Evolutionary conservation across 2,329 filamentous ascomycete species (phyloP).

Genomic region (Diplodia mutila): DNA sequence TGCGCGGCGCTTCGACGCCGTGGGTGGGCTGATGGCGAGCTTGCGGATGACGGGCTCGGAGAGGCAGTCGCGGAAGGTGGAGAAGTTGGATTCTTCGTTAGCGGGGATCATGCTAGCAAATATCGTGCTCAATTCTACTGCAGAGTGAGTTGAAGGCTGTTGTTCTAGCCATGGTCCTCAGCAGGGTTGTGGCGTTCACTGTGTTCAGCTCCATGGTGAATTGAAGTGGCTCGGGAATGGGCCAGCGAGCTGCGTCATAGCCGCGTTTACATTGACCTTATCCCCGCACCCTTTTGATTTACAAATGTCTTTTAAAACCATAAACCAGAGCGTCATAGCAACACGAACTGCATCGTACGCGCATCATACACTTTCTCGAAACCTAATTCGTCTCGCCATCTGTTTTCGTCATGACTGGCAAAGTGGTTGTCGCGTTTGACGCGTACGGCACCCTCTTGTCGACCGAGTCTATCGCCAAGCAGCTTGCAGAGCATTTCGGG

Average conservation of each 20-base stretch:
- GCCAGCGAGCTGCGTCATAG: slow-evolving; percentile 15
- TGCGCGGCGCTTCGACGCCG: slow-evolving; percentile 50
- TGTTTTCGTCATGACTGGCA: slow-evolving; percentile 53
- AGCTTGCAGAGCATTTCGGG: slow-evolving; percentile 62
- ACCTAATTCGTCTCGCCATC: not conserved
- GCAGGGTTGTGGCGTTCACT: not conserved
- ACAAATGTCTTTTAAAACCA: not conserved
- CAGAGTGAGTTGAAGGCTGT: not conserved
- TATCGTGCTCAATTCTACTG: not conserved
- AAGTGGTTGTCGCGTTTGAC: slow-evolving; percentile 69
- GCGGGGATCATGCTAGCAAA: slow-evolving; percentile 12
- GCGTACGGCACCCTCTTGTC: slow-evolving; percentile 76
- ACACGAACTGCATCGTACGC: too few relatives aligned
- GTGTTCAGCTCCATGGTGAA: not conserved
- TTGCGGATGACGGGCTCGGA: slow-evolving; percentile 70
- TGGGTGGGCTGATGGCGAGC: slow-evolving; percentile 53
- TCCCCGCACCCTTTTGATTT: not conserved
- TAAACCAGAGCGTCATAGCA: not conserved
- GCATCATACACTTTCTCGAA: not conserved
- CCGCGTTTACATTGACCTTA: not conserved
- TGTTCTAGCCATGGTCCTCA: not conserved
- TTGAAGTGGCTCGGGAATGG: slow-evolving; percentile 6
- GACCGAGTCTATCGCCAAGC: slow-evolving; percentile 67
- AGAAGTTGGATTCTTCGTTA: slow-evolving; percentile 56
- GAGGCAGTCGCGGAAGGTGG: slow-evolving; percentile 74